Base-by-base conservation (phyloP, 495 filamentous ascomycete genomes). In the Tricharina praecox region DNA sequence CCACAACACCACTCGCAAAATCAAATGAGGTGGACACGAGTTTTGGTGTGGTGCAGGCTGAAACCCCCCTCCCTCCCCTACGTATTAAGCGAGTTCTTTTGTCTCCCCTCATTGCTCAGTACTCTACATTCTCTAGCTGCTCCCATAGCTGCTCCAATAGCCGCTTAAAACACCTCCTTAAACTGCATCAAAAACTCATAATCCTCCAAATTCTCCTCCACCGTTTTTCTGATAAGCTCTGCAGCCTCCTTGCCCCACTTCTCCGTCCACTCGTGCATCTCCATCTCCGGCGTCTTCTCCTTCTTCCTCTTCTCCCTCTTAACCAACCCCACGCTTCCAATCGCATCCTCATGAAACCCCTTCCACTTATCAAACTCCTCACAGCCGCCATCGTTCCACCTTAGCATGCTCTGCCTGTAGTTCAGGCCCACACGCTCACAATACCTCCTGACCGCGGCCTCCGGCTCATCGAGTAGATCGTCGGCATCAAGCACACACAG, bases 401-500 rank as follows among this genome's bases (percentile, higher is more conserved):
- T 66, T 47, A 97, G 69, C 86, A 96, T 90, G 0, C 69, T 64
- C 2, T 71, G 70, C 23, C 60, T 57, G 62, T 79, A 97, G 13
- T 76, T 68, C 21, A 96, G 61, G 1, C 81, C 82, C 2, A 85
- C 79, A 52, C 73, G 78, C 38, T 73, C 68, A 64, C 88, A 96
- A 62, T 79, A 95, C 13, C 76, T 75, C 54, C 76, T 61, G 49
- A 95, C 73, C 46, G 81, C 78, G 23, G 70, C 70, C 20, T 71
- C 69, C 13, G 90, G 90, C 32, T 80, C 68, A 60, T 92, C 83
- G 3, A 97, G 76, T 53, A 97, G 69, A 54, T 95, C 88, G 59
- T 96, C 90, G 11, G 90, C 90, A 62, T 97, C 90, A 30, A 97
- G 65, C n/a, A 96, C 75, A 48, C 83, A 92, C 49, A 96, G 78